Evolutionary conservation across 352 stramenopile species (phyloP).

Genomic region (Blastocystis sp.): DNA sequence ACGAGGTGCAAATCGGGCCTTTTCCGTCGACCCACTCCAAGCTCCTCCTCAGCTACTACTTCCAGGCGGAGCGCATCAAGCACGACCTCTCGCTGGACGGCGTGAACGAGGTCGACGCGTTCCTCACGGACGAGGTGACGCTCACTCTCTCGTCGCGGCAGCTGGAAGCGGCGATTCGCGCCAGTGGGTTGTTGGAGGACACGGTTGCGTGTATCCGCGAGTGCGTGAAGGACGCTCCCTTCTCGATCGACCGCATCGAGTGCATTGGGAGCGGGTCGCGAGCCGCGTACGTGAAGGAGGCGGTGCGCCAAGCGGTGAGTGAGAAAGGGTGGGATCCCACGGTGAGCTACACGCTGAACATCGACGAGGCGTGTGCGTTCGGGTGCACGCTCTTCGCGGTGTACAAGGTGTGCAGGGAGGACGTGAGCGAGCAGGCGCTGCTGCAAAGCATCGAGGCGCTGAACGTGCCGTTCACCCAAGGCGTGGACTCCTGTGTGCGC

Average conservation of each 20-base stretch:
- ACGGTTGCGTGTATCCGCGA: neutral
- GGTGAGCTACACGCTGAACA: slow-evolving; percentile 7
- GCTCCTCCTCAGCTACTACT: neutral
- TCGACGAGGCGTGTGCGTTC: neutral
- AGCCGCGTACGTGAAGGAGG: neutral
- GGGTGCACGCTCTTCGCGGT: neutral
- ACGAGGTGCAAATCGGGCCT: neutral
- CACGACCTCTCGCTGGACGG: neutral
- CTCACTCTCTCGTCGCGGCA: neutral
- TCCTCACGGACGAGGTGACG: neutral
- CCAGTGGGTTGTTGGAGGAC: neutral
- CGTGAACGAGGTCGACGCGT: neutral
- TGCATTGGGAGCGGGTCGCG: neutral
- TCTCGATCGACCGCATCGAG: neutral
- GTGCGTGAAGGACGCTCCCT: neutral
- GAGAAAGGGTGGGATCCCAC: neutral
- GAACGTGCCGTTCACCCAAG: neutral
- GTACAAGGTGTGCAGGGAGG: neutral
- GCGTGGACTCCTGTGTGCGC: neutral
- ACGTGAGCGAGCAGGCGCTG: neutral
- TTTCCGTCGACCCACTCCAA: neutral
- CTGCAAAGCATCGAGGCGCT: neutral
- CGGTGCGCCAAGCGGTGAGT: neutral
- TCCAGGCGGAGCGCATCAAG: neutral
- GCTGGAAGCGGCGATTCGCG: neutral